These are phyloP conservation scores for Biscogniauxia mediterranea DNA, from an alignment of 2,329 filamentous ascomycete genomes.

Conservation along the genomic window DNA sequence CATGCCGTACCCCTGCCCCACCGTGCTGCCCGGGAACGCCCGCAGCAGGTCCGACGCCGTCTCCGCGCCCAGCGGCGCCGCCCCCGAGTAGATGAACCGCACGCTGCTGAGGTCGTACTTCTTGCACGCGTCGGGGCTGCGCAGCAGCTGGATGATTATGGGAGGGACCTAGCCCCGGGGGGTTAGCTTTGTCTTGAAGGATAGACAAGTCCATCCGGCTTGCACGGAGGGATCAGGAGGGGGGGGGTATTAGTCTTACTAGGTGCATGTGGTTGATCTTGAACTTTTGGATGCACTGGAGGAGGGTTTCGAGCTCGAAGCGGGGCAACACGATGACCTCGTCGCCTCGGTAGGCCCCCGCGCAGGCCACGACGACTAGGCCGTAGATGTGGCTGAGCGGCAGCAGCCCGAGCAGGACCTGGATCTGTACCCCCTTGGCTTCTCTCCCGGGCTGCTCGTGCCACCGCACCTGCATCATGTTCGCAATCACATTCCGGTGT, in stretches of 20 bases:
- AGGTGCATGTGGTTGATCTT: slow-evolving; percentile 66
- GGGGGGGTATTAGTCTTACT: slow-evolving; percentile 39
- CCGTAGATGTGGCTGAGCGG: slow-evolving; percentile 79
- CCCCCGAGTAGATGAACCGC: slow-evolving; percentile 66
- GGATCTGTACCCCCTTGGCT: slow-evolving; percentile 29
- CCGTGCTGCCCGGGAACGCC: slow-evolving; percentile 50
- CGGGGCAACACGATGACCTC: slow-evolving; percentile 67
- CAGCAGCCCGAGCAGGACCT: slow-evolving; percentile 59
- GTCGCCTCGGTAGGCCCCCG: slow-evolving; percentile 67
- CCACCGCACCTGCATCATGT: slow-evolving; percentile 60
- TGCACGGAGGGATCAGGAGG: too few species aligned
- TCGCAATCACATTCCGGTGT: slow-evolving; percentile 72
- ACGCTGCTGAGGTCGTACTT: slow-evolving; percentile 74
- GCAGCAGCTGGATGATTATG: slow-evolving; percentile 75
- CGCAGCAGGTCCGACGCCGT: slow-evolving; percentile 55
- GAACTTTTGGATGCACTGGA: slow-evolving; percentile 63
- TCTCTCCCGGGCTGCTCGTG: slow-evolving; percentile 37
- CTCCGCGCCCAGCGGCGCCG: slow-evolving; percentile 74
- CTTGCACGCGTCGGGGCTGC: slow-evolving; percentile 56
- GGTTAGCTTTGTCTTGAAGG: not conserved
- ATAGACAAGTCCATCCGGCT: not conserved
- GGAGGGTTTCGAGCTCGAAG: slow-evolving; percentile 65
- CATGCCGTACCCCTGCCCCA: slow-evolving; percentile 72
- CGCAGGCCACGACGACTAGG: slow-evolving; percentile 67
- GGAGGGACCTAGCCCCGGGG: slow-evolving; percentile 63